Evolutionary conservation across 306 rosid species (phyloP).

Genomic region (Canavalia gladiata): DNA sequence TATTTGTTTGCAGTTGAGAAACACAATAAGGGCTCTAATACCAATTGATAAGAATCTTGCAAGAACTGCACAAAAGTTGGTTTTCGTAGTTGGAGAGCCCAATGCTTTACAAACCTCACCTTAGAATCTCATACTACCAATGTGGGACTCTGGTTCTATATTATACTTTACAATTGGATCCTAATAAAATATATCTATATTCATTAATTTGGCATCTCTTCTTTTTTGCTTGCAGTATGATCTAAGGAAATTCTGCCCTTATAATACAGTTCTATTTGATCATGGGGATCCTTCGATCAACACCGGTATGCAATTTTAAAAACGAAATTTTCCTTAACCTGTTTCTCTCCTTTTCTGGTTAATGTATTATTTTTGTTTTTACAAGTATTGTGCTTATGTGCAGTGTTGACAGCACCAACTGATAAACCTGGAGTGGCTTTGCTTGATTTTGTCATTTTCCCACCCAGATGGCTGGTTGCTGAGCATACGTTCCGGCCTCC

Average conservation of each 20-base stretch:
- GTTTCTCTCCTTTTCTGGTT: neutral
- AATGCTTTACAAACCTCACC: no score
- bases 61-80: no score
- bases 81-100: no score
- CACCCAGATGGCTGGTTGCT: slow-evolving; percentile 96
- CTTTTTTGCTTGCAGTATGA: slow-evolving; percentile 72
- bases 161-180: no score
- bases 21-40: no score
- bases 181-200: no score
- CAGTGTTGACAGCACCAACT: slow-evolving; percentile 95
- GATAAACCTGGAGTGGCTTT: slow-evolving; percentile 93
- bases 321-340: slow-evolving; percentile 4
- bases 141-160: no score
- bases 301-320: slow-evolving; percentile 66
- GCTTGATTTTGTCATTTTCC: slow-evolving; percentile 93
- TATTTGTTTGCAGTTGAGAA: no score
- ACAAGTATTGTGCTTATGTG: slow-evolving; percentile 30
- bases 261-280: slow-evolving; percentile 85
- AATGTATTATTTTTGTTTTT: neutral
- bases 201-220: slow-evolving; percentile 41
- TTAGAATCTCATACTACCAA: no score
- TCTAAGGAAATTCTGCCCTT: slow-evolving; percentile 91
- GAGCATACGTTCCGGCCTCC: slow-evolving; percentile 99
- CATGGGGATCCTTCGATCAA: slow-evolving; percentile 94
- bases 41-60: no score